Evolutionary conservation across 2,329 filamentous ascomycete genomes (phyloP), one percentile per base, ranked within the genome.

Genomic region (Colletotrichum zoysiae): DNA sequence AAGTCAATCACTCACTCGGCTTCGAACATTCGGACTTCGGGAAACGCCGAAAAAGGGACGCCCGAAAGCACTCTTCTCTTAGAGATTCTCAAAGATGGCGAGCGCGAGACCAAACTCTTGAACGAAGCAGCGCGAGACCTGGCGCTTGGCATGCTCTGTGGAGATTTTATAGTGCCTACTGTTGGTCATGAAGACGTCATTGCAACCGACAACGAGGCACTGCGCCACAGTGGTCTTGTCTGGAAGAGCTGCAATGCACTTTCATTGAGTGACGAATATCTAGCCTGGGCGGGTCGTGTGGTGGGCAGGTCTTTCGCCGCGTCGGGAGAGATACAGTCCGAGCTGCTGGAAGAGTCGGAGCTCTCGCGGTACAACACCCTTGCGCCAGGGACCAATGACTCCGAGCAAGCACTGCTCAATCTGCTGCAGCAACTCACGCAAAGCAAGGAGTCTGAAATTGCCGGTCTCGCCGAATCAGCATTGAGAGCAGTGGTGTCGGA

Each of bases 221-320:
- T 89, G 16, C 80, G 82, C 1, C 89, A 91, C 77, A 89, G 90
- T 2, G 84, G 90, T 16, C 88, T 90, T 23, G 86, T 98, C 0
- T 96, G 92, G 91, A 91, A 91, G 78, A 95, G 93, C 53, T 93
- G 94, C 75, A 86, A 88, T 70, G 86, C 88, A n/a, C 84, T 87
- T 48, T 83, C 87, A 1, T 84, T 92, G 20, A 92, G 90, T 67
- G 83, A 88, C 35, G 87, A 90, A 20, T 98, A 96, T 78, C 84
- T 94, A 0, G 84, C 93, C 1, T 99, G 97, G 97, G 93, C 93
- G 56, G 95, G 93, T 3, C 89, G 92, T 74, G 92, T 95, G 2
- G 85, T 98, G 56, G 96, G 97, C 9, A 89, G 94, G 78, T 91
- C 94, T 0, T 98, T 95, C 81, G 91, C 92, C 50, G 88, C 93